Evolutionary conservation across 768 basidiomycete species (phyloP).

Genomic region (Trametopsis cervina): DNA sequence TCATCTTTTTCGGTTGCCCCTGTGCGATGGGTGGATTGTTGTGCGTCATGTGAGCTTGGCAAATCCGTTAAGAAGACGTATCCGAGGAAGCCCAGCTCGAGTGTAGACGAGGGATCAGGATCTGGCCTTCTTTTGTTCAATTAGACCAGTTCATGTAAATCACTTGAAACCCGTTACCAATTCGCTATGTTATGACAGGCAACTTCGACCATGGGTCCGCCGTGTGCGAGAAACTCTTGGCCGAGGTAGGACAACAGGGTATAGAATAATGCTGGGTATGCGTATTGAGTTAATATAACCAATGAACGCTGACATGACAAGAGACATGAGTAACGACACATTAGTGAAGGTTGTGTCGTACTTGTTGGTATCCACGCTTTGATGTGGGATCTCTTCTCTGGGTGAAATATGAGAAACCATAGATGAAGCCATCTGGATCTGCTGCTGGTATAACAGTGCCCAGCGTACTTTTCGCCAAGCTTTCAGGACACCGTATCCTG

Average conservation of each 20-base stretch:
- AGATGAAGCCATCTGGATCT: conserved; percentile 56
- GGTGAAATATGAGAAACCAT: conserved; percentile 74
- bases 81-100: conserved; percentile 84
- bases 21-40: conserved; percentile 36
- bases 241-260: conserved; percentile 66
- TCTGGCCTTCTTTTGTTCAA: conserved; percentile 63
- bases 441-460: conserved; percentile 26
- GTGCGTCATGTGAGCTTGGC: conserved; percentile 61
- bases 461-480: conserved; percentile 19
- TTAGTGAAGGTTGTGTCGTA: conserved; percentile 18
- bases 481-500: conserved; percentile 52
- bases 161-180: conserved; percentile 57
- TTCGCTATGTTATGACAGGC: conserved; percentile 81
- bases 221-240: conserved; percentile 66
- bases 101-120: conserved; percentile 53
- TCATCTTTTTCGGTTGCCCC: conserved; percentile 2
- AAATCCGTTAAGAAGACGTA: conserved; percentile 66
- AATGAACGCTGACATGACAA: conserved; percentile 55
- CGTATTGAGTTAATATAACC: conserved; percentile 72
- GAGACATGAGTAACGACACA: conserved; percentile 2
- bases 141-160: no score
- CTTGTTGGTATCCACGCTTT: conserved; percentile 80
- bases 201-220: conserved; percentile 74
- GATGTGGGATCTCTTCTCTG: conserved; percentile 58
- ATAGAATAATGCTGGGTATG: conserved; percentile 76